Percentiles rank a stretch among this genome's conserved stretches.
phyloP scores from a whole-genome alignment of 1,284 basidiomycete genomes.

The Pascua sp. region DNA sequence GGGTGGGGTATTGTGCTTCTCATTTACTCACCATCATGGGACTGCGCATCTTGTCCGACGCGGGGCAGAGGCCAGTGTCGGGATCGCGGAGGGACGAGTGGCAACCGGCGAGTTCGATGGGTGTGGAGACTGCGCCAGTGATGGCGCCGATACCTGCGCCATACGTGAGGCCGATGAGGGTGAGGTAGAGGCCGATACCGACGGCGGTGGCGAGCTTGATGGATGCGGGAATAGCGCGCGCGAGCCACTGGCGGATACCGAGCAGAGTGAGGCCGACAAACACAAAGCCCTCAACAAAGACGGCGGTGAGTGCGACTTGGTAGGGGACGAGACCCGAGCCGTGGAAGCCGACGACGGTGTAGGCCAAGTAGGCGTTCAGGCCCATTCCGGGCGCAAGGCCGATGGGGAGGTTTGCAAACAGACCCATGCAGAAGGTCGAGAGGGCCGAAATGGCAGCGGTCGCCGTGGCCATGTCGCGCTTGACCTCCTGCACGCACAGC shows the following conservation, averaged over 20 bases:
- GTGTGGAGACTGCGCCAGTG: slow-evolving; percentile 66
- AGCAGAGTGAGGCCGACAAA: slow-evolving; percentile 78
- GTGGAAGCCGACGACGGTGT: slow-evolving; percentile 80
- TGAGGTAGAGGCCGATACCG: slow-evolving; percentile 74
- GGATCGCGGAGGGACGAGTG: slow-evolving; percentile 40
- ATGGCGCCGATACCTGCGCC: slow-evolving; percentile 72
- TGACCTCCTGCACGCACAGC: slow-evolving; percentile 64
- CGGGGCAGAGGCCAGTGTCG: slow-evolving; percentile 58
- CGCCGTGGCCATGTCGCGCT: slow-evolving; percentile 57
- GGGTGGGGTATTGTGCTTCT: no score
- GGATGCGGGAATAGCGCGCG: slow-evolving; percentile 80
- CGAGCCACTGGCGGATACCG: slow-evolving; percentile 86
- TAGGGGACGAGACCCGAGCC: slow-evolving; percentile 67
- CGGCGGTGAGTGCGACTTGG: slow-evolving; percentile 76
- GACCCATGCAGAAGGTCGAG: slow-evolving; percentile 54
- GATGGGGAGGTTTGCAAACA: slow-evolving; percentile 42
- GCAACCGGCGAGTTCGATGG: slow-evolving; percentile 80
- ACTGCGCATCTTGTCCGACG: slow-evolving; percentile 53
- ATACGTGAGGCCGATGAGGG: slow-evolving; percentile 51
- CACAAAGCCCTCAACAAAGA: slow-evolving; percentile 83
- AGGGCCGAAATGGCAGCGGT: slow-evolving; percentile 76
- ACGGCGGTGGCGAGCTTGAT: slow-evolving; percentile 78
- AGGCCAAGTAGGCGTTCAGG: slow-evolving; percentile 85
- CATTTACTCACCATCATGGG: slow-evolving; percentile 17
- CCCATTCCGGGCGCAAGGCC: slow-evolving; percentile 63